Conservation (phyloP, 352 stramenopile genomes). For the Globisporangium nunn region DNA sequence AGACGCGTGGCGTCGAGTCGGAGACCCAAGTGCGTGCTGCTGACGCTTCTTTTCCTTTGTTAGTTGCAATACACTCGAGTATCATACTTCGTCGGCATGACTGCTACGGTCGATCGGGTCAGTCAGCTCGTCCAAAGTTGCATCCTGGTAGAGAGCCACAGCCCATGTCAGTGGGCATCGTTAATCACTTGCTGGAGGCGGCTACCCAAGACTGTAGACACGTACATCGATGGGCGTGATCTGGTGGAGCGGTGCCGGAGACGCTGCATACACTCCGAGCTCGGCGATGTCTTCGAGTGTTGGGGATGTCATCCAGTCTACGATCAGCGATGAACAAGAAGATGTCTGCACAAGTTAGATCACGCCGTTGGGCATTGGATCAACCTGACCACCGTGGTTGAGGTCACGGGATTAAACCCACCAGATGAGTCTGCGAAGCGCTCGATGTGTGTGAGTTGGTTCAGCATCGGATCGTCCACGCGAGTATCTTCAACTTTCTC, state of each 20-base stretch:
- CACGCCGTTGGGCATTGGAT: not conserved
- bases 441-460: slow-evolving; percentile 44
- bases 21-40: not conserved
- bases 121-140: slow-evolving; percentile 3
- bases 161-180: not conserved
- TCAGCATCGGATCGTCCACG: slow-evolving; percentile 44
- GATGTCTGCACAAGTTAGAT: not conserved
- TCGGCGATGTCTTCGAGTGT: slow-evolving; percentile 17
- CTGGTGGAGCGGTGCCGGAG: slow-evolving; percentile 13
- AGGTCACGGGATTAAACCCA: slow-evolving; percentile 13
- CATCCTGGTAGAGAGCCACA: not conserved
- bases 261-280: slow-evolving; percentile 20
- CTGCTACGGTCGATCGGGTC: not conserved
- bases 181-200: not conserved
- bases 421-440: slow-evolving; percentile 44
- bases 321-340: not conserved
- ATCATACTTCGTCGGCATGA: not conserved
- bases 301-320: slow-evolving; percentile 8
- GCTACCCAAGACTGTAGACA: not conserved
- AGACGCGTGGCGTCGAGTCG: not conserved
- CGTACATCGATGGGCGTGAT: slow-evolving; percentile 2
- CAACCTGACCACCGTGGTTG: not conserved
- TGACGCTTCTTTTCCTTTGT: not conserved
- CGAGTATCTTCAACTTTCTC: slow-evolving; percentile 15
- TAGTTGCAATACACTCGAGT: slow-evolving; percentile 1